Percentiles rank a stretch among this genome's conserved stretches.
Conservation (phyloP, 805 yeast species). For the Wickerhamiella domercqiae region DNA sequence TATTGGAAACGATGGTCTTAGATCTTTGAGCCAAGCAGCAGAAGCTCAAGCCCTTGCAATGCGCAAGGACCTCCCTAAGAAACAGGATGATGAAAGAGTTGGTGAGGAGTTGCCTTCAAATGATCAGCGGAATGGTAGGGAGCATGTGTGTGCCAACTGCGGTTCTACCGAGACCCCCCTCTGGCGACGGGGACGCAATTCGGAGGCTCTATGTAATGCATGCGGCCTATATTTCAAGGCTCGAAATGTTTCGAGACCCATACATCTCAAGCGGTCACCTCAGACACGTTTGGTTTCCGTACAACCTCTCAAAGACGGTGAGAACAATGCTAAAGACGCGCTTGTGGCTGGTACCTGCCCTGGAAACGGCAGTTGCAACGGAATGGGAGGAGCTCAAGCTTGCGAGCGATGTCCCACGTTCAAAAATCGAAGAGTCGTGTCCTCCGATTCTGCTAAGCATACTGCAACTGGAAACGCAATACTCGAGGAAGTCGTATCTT, state of each 20-base stretch:
- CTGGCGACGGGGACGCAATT: constrained; percentile 89
- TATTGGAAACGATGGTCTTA: too few species aligned
- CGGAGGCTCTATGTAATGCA: constrained; percentile 87
- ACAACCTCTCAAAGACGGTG: neutral
- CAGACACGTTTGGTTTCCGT: constrained; percentile 1
- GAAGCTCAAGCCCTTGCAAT: too few species aligned
- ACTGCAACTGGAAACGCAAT: constrained; percentile 4
- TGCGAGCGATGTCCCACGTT: constrained; percentile 75
- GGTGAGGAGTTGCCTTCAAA: neutral
- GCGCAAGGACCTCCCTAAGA: too few species aligned
- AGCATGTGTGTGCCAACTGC: constrained; percentile 64
- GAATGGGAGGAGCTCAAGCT: constrained; percentile 70
- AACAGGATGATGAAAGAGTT: too few species aligned
- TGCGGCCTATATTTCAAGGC: constrained; percentile 69
- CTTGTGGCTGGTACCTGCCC: constrained; percentile 38
- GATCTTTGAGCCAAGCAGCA: too few species aligned
- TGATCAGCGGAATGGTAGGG: neutral
- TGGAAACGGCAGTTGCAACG: constrained; percentile 71
- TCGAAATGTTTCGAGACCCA: constrained; percentile 50
- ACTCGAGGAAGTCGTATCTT: constrained; percentile 37
- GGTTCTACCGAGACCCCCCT: constrained; percentile 84
- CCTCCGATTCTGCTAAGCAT: constrained; percentile 5
- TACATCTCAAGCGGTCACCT: constrained; percentile 36
- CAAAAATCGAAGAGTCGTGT: constrained; percentile 38
- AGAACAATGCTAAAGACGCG: neutral